These are phyloP conservation scores for Ogataea dorogensis DNA, from an alignment of 805 yeast genomes.

Conservation along the genomic window DNA sequence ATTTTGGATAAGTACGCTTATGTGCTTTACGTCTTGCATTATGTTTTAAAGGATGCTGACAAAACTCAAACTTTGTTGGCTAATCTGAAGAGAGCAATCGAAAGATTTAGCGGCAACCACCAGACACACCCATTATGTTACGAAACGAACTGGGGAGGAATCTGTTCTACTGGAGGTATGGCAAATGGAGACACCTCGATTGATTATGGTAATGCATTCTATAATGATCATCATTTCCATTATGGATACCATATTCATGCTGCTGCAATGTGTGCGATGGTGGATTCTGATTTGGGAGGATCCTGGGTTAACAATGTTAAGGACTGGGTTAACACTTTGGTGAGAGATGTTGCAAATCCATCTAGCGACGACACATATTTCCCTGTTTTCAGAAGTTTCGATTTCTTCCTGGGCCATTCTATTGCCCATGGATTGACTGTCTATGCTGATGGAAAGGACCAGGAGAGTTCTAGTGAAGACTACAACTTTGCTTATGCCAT, in stretches of 20 bases:
- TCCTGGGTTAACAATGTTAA: conserved; percentile 48
- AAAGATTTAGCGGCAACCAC: conserved; percentile 60
- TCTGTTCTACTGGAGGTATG: conserved; percentile 63
- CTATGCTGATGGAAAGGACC: conserved; percentile 61
- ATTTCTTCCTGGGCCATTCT: conserved; percentile 67
- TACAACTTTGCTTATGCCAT: conserved; percentile 61
- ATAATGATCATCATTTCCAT: conserved; percentile 77
- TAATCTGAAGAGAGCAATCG: conserved; percentile 60
- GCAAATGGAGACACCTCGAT: conserved; percentile 43
- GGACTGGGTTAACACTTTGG: conserved; percentile 55
- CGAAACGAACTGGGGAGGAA: conserved; percentile 73
- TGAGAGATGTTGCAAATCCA: conserved; percentile 67
- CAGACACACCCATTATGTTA: conserved; percentile 72
- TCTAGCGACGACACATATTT: conserved; percentile 46
- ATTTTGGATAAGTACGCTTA: conserved; percentile 83
- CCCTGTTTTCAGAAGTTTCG: conserved; percentile 62
- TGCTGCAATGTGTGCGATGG: conserved; percentile 57
- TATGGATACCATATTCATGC: conserved; percentile 75
- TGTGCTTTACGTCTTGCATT: conserved; percentile 67
- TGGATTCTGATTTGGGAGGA: conserved; percentile 50
- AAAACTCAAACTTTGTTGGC: conserved; percentile 54
- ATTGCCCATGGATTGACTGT: conserved; percentile 65
- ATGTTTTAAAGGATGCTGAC: conserved; percentile 53
- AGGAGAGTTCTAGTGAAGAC: conserved; percentile 67
- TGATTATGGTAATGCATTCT: conserved; percentile 72